Evolutionary conservation across 2,329 filamentous ascomycete genomes (phyloP).

Genomic region (Botrytis porri): DNA sequence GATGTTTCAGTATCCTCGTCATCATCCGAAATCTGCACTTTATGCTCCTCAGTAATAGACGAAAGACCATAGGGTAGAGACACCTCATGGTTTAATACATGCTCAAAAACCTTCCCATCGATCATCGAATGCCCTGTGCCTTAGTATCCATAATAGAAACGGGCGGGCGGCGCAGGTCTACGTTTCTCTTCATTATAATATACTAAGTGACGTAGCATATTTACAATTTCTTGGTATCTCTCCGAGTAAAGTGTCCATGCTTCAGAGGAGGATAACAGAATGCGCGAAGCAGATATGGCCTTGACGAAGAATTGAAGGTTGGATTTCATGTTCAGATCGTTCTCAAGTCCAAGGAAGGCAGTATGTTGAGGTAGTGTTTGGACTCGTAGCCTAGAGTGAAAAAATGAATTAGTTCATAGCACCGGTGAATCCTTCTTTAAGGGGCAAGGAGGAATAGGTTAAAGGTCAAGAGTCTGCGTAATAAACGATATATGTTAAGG

Average conservation of each 20-base stretch:
- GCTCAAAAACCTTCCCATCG: background rate
- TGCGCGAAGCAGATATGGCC: background rate
- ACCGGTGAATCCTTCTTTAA: background rate
- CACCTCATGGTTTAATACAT: background rate
- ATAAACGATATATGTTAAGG: background rate
- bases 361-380: background rate
- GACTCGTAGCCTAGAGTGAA: background rate
- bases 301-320: background rate
- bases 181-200: background rate
- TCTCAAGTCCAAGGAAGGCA: background rate
- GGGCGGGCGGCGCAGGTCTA: too few species aligned
- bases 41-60: background rate
- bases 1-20: background rate
- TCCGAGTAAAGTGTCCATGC: background rate
- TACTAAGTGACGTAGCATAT: background rate
- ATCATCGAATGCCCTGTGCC: background rate
- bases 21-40: background rate
- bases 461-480: background rate
- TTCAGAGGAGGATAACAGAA: background rate
- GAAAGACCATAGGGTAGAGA: background rate
- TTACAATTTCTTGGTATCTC: background rate
- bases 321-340: background rate
- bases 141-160: background rate
- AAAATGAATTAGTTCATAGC: background rate
- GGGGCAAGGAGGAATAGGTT: background rate